Evolutionary conservation across 495 filamentous ascomycete genomes (phyloP), one percentile per base, ranked within the genome.

Genomic region (Pyronema domesticum): DNA sequence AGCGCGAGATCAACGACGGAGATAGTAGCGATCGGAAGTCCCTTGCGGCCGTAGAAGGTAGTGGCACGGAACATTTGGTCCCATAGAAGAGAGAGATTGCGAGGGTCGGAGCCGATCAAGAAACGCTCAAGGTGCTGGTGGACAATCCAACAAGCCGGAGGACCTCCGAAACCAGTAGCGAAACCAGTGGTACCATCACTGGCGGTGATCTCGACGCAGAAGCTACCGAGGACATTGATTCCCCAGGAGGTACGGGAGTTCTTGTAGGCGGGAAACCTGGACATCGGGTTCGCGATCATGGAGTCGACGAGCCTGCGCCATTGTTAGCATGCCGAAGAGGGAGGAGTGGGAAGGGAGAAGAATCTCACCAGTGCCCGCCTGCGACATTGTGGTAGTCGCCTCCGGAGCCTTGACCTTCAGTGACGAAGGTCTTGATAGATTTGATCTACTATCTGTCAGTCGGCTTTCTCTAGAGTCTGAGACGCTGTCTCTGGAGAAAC

Each of bases 311-410:
- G 71, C 88, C 77, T 80, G 53, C 13, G 11, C 23, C 23, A 6
- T 7, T 34, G 3, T 45, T 34, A 53, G 13, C 33, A 49, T 50
- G 50, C 19, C 40, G 37, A 15, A 19, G 39, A 23, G 33, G 7
- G 17, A 43, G 23, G 13, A 10, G 30, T 14, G 34, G 8, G 11
- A 15, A 13, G 42, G 33, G 14, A n/a, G 8, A 53, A 71, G 45
- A 65, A 79, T 1, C 23, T 30, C 5, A 30, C 77, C 88, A 94
- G 68, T 94, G 87, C 19, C 88, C 87, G 17, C 85, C 84, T 64
- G 85, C 79, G 59, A 94, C 88, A 77, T 95, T 95, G 74, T 95
- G 88, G 63, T 95, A 95, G 64, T 95, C 88, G 56, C 88, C 88
- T 34, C 77, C 76, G 47, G 85, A 87, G 51, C 88, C 88, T 2